A percentile compares a stretch with the other conserved stretches of the same genome.
phyloP scores from a whole-genome alignment of 2,329 filamentous ascomycete species.

The Fusarium dlaminii region DNA sequence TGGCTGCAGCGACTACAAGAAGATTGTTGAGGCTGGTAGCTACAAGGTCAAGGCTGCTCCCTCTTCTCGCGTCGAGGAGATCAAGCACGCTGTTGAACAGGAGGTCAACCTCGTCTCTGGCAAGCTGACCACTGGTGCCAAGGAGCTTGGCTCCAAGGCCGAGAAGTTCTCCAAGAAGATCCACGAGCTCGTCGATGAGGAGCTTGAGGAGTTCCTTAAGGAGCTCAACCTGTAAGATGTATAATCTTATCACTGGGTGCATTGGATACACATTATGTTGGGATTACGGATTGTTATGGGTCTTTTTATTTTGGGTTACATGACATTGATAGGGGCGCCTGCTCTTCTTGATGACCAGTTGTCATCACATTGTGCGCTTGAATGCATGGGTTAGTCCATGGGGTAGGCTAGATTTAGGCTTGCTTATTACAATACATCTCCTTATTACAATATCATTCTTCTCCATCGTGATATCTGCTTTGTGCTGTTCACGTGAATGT shows the following conservation, averaged over 20 bases:
- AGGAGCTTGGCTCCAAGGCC: slow-evolving; percentile 64
- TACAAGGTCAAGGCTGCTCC: slow-evolving; percentile 67
- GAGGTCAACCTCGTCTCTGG: slow-evolving; percentile 68
- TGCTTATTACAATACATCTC: slow-evolving; percentile 34
- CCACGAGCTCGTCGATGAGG: slow-evolving; percentile 68
- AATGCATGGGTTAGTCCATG: slow-evolving; percentile 24
- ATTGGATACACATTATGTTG: slow-evolving; percentile 40
- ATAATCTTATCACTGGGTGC: slow-evolving; percentile 37
- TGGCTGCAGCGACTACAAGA: slow-evolving; percentile 88
- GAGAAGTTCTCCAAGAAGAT: slow-evolving; percentile 72
- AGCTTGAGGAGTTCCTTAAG: slow-evolving; percentile 68
- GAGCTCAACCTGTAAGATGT: slow-evolving; percentile 56
- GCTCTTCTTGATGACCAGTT: slow-evolving; percentile 27
- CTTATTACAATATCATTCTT: slow-evolving; percentile 13
- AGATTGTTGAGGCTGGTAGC: slow-evolving; percentile 78
- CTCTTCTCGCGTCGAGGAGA: slow-evolving; percentile 60
- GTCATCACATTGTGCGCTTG: slow-evolving; percentile 25
- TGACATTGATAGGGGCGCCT: slow-evolving; percentile 30
- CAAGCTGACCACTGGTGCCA: slow-evolving; percentile 64
- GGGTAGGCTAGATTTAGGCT: slow-evolving; percentile 14
- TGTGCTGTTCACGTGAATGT: neutral
- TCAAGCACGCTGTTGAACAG: slow-evolving; percentile 68
- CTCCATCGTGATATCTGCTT: neutral
- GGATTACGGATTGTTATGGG: slow-evolving; percentile 37
- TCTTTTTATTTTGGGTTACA: slow-evolving; percentile 45